Evolutionary conservation across 768 basidiomycete genomes (phyloP), one percentile per base, ranked within the genome.

Genomic region (Naematelia aurantialba): DNA sequence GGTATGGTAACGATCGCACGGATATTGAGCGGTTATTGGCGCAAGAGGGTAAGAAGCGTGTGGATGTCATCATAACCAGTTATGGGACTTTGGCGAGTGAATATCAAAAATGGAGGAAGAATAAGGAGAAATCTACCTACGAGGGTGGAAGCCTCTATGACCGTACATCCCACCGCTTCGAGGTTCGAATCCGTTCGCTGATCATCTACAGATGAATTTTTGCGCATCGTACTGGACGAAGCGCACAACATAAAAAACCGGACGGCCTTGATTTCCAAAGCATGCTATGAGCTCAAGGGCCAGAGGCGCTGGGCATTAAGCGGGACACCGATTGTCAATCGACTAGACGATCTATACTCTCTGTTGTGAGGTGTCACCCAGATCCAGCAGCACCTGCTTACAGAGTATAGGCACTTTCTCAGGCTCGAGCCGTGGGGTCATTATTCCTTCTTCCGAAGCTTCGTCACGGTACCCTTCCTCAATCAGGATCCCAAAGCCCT

Each of bases 261-360:
- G 22, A 82, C 83, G 13, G 74, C 74, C 2, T 57, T 68, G 26
- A 65, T 70, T 0, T 72, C 73, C 2, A 76, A 75, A 52, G 79
- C 94, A 5, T 89, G 89, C 46, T 97, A 88, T 73, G 89, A 89
- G 4, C 81, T 98, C 10, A 83, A 81, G 21, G 88, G 88, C 3
- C 81, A 85, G 60, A 80, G 89, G 47, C 82, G 88, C 63, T 98
- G 94, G 94, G 90, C 90, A 2, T 85, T 94, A 26, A 94, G 91
- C 12, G 91, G 87, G 83, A 98, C 94, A 3, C 94, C 94, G 0
- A 97, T 98, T 59, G 89, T 96, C 56, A 98, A 98, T 73, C 85
- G 87, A 62, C 81, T 94, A 4, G 89, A 93, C 67, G 94, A 98
- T 69, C 80, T 98, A 14, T 91, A 88, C 69, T 93, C 91, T 1